phyloP scores from a whole-genome alignment of 305 asterid species.

The Nicotiana rustica region DNA sequence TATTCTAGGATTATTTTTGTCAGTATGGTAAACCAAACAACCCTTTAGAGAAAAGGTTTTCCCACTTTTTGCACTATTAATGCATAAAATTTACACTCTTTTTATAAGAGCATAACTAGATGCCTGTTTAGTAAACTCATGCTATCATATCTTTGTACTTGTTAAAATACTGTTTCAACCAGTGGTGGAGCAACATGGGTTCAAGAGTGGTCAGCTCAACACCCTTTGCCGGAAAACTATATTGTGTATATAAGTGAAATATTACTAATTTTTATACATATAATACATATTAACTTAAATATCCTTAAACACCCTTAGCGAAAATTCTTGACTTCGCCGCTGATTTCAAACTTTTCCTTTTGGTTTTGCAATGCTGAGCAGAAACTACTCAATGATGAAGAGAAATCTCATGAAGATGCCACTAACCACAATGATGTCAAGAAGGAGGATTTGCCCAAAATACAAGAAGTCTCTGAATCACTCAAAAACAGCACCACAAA shows the following conservation, averaged over 20 bases:
- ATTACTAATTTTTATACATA: not conserved
- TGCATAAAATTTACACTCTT: not conserved
- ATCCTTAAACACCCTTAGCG: not conserved
- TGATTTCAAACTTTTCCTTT: not conserved
- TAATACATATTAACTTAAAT: not conserved
- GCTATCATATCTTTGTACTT: not conserved
- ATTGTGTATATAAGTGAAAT: not conserved
- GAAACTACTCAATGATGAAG: not conserved
- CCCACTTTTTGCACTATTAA: not conserved
- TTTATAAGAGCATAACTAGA: not conserved
- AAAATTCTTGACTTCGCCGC: not conserved
- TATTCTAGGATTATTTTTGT: no score
- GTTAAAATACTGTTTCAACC: not conserved
- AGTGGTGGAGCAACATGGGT: not conserved
- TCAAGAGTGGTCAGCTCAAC: not conserved
- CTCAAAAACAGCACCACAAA: not conserved
- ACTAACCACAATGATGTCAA: not conserved
- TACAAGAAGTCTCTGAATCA: not conserved
- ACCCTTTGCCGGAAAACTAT: not conserved
- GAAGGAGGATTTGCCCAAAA: not conserved
- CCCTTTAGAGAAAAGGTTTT: not conserved
- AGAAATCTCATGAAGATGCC: not conserved
- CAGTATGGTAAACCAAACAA: not conserved
- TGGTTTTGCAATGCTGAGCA: not conserved
- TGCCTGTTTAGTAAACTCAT: not conserved